Evolutionary conservation across 2,329 filamentous ascomycete species (phyloP), one percentile per base, ranked within the genome.

Genomic region (Epichloe scottii): DNA sequence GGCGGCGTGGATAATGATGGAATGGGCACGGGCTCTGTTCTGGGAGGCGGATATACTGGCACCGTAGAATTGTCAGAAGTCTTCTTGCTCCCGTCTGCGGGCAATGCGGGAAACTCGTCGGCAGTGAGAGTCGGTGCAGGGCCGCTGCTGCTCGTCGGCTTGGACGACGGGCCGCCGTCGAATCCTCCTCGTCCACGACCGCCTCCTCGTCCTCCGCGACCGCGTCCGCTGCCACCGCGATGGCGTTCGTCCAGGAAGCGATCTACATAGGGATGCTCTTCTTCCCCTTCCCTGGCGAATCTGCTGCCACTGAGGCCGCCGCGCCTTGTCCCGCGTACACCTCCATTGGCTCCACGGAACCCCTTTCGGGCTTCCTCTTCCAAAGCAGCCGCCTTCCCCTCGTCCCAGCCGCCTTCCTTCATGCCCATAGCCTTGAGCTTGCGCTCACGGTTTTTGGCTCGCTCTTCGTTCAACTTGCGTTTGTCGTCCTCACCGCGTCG

Each of bases 391-490:
- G 71, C 67, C 64, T 81, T 82, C 40, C 77, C 78, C 59, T 77
- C 73, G 53, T 82, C 79, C 80, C 79, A 83, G 55, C 70, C 73
- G 33, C 71, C 71, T 39, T 77, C 72, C 61, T 74, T 76, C 45
- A 65, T 67, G 33, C 72, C 71, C 67, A 82, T 73, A 0, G 79
- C 79, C 56, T 76, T 76, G 19, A 83, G 68, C 61, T 83, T 83
- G 48, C 79, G 67, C 63, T 81, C 77, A 8, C 79, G 64, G 59
- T 83, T 83, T 56, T 72, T 73, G 23, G 74, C 77, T 12, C 80
- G 72, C 66, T 83, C 80, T 38, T 81, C 77, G 26, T 82, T 77
- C 55, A 79, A 68, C 55, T 70, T 70, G 33, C 68, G 68, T 21
- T 71, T 64, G 48, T 78, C 73, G 55, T 76, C 76, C 14, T 80